Base-by-base conservation (phyloP, 441 rosid species). In the Erodium texanum region DNA sequence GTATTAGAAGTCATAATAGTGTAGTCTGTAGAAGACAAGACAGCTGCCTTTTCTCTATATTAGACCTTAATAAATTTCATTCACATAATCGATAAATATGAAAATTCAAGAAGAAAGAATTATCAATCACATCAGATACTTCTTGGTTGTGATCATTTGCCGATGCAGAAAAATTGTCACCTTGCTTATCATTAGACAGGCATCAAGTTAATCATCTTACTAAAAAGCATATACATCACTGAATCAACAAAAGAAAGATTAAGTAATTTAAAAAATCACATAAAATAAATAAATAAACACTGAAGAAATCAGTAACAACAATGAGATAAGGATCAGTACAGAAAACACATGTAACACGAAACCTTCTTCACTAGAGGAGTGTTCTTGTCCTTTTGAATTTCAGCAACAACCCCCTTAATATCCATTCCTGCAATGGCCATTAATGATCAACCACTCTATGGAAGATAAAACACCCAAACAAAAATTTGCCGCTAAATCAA, bases 341-440 rank as follows among this genome's bases (percentile, higher is more conserved):
- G 11, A 11, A 16, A 77, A 75, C 7, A 66, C 24, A 48, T 59
- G 38, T 38, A 2, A 27, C 76, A 67, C 41, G 45, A 34, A 69
- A 94, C 97, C 99, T 92, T 89, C 63, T 71, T 85, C 77, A 89
- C 94, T 67, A 91, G 90, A 78, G 91, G 87, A 19, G 96, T 92
- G 73, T 74, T 84, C 70, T 82, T 87, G 82, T 89, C 91, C 87
- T 77, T 84, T 80, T 64, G 90, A 77, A 94, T 89, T 78, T 91
- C 96, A 38, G 90, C 91, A 78, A 80, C 97, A 76, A 92, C 91
- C 73, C 97, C 93, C 85, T 91, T 89, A 71, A 94, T 88, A 83
- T 92, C 97, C 97, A 94, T 91, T 69, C 96, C 97, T 93, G 91
- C 90, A 86, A 75, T 71, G 72, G 61, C 68, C 84, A 77, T 74